Evolutionary conservation across 2,329 filamentous ascomycete genomes (phyloP).

Genomic region (Arthrobotrys musiformis): DNA sequence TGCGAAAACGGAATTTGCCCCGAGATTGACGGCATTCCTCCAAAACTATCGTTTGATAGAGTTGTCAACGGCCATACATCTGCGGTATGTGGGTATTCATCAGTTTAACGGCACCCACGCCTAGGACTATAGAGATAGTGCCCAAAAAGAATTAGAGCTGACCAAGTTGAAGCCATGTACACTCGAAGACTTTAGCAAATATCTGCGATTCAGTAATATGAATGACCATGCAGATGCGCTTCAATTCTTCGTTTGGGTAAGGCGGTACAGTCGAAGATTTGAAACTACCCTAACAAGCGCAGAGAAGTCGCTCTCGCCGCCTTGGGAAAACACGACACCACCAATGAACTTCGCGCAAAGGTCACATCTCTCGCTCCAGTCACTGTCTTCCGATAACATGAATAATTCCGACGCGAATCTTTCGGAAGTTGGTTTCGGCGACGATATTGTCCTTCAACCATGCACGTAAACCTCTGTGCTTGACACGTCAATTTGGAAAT

Average conservation of each 20-base stretch:
- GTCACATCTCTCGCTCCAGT: conserved; percentile 13
- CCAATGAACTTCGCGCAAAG: neutral
- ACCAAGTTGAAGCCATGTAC: conserved; percentile 35
- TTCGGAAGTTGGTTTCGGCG: conserved; percentile 27
- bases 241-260: conserved; percentile 44
- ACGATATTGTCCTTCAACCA: conserved; percentile 39
- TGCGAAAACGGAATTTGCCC: conserved; percentile 31
- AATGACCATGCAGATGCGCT: conserved; percentile 34
- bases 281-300: conserved; percentile 21
- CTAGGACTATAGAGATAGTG: neutral
- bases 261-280: conserved; percentile 31
- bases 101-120: neutral
- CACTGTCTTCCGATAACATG: neutral
- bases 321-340: neutral
- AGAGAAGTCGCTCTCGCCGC: conserved; percentile 34
- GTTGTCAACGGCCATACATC: conserved; percentile 24
- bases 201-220: conserved; percentile 48
- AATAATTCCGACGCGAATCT: conserved; percentile 17
- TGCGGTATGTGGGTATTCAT: conserved; percentile 16
- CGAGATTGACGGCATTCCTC: conserved; percentile 31
- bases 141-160: neutral
- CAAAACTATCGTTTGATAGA: conserved; percentile 39
- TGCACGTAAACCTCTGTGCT: conserved; percentile 12
- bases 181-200: conserved; percentile 42
- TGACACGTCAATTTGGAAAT: neutral